Evolutionary conservation across 2,329 filamentous ascomycete genomes (phyloP).

Genomic region (Diaporthe batatas): DNA sequence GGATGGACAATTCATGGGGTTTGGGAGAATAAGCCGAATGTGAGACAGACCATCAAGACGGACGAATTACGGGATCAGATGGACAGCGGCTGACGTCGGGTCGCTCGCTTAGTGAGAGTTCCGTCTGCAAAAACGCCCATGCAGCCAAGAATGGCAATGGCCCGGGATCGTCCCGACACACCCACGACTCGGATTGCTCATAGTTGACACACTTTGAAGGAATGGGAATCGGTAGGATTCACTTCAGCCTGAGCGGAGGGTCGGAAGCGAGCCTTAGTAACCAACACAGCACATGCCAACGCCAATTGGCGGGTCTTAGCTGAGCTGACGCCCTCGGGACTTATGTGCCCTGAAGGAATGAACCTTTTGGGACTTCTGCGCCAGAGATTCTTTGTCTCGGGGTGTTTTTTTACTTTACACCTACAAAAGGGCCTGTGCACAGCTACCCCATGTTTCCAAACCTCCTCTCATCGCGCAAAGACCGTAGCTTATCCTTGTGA

Average conservation of each 20-base stretch:
- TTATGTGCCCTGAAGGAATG: not conserved
- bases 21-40: not conserved
- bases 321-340: not conserved
- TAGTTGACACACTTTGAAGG: not conserved
- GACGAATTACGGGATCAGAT: not conserved
- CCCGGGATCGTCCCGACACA: not conserved
- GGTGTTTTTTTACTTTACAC: not conserved
- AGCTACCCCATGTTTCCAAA: not conserved
- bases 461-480: not conserved
- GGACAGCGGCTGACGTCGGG: not conserved
- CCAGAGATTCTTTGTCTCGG: not conserved
- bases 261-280: not conserved
- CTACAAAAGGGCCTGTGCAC: not conserved
- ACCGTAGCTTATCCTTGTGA: not conserved
- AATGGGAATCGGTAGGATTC: too few species aligned
- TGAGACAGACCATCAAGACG: not conserved
- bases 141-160: not conserved
- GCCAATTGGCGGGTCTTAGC: not conserved
- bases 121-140: too few species aligned
- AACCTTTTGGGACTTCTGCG: not conserved
- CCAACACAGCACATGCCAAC: not conserved
- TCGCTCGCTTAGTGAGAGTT: not conserved
- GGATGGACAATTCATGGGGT: not conserved
- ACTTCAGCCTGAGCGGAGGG: too few species aligned
- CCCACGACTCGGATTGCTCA: too few species aligned